A percentile compares a stretch with the other conserved stretches of the same genome.
Evolutionary conservation across 306 rosid genomes (phyloP).

Genomic region (Castanea crenata): DNA sequence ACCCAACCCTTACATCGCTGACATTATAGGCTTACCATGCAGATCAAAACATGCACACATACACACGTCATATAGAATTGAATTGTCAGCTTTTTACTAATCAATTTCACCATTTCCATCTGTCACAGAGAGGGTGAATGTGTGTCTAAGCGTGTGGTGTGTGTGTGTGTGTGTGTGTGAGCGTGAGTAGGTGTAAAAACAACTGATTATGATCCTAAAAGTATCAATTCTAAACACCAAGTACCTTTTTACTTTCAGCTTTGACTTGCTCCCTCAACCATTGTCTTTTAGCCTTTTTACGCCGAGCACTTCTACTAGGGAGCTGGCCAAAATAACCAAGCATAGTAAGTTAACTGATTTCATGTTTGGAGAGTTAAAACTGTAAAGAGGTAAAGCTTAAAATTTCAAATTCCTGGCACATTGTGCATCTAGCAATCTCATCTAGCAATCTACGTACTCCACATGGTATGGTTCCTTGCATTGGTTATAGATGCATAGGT

Average conservation of each 20-base stretch:
- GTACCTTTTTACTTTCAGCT: slow-evolving; percentile 61
- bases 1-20: slow-evolving; percentile 12
- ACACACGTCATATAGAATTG: background rate
- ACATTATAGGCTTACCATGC: slow-evolving; percentile 11
- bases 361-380: background rate
- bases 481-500: background rate
- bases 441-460: background rate
- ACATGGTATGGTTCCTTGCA: slow-evolving; percentile 8
- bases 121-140: background rate
- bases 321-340: slow-evolving; percentile 36
- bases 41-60: slow-evolving; percentile 18
- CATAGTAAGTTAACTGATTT: background rate
- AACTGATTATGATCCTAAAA: background rate
- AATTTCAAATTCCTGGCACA: slow-evolving; percentile 11
- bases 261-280: slow-evolving; percentile 74
- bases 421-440: background rate
- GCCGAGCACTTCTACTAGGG: slow-evolving; percentile 87
- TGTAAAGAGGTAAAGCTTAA: slow-evolving; percentile 2
- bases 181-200: background rate
- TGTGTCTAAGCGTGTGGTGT: background rate
- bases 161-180: background rate
- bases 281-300: slow-evolving; percentile 77
- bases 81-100: slow-evolving; percentile 1
- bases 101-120: slow-evolving; percentile 1
- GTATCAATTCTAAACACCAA: slow-evolving; percentile 7